These are phyloP conservation scores for Calonectria leucothoes DNA, from an alignment of 2,329 filamentous ascomycete genomes.

Conservation along the genomic window DNA sequence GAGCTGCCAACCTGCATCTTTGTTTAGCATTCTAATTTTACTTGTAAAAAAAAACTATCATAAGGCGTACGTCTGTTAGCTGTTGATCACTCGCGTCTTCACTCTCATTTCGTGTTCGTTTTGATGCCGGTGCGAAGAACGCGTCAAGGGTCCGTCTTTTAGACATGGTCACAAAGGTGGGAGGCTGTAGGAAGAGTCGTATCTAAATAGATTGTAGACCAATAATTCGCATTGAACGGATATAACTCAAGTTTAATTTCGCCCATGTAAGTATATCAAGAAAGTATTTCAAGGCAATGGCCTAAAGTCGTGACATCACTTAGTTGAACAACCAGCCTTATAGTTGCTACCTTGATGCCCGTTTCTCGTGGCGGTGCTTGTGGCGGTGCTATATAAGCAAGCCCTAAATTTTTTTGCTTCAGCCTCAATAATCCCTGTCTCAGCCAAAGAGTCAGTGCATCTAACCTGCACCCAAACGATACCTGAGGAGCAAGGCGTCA, in stretches of 20 bases:
- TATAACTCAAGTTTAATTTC: not conserved
- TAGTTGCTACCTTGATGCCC: too few species aligned
- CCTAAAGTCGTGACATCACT: conserved; percentile 38
- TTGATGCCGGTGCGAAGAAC: conserved; percentile 65
- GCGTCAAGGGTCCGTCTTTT: conserved; percentile 70
- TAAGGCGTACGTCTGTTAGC: conserved; percentile 6
- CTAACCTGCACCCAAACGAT: conserved; percentile 31
- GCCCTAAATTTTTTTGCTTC: conserved; percentile 43
- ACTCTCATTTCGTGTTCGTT: conserved; percentile 35
- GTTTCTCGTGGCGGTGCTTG: conserved; percentile 40
- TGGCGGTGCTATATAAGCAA: conserved; percentile 34
- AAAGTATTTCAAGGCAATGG: not conserved
- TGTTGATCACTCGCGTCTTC: not conserved
- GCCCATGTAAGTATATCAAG: not conserved
- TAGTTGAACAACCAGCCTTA: not conserved
- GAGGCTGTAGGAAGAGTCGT: not conserved
- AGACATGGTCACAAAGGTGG: conserved; percentile 30
- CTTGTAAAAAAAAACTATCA: rapidly evolving
- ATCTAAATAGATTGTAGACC: not conserved
- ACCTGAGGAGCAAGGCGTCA: conserved; percentile 36
- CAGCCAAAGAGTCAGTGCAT: conserved; percentile 32
- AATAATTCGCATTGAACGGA: not conserved
- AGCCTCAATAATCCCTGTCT: conserved; percentile 26
- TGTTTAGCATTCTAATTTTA: not conserved
- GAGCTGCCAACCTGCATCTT: conserved; percentile 44